A percentile compares a stretch with the other conserved stretches of the same genome.
phyloP scores from a whole-genome alignment of 2,329 filamentous ascomycete genomes.

The Calonectria leucothoes region DNA sequence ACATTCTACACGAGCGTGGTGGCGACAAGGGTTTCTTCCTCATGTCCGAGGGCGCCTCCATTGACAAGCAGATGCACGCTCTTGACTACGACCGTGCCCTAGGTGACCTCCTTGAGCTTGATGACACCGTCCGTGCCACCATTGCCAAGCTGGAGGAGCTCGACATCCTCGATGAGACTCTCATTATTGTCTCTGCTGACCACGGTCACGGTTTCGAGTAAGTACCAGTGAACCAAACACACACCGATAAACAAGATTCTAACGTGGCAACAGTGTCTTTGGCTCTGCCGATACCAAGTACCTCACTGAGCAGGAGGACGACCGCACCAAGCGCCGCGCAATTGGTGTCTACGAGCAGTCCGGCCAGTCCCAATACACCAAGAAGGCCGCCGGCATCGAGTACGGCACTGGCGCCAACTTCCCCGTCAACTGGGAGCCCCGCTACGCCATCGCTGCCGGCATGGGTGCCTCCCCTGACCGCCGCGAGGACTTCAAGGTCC shows the following conservation, averaged over 20 bases:
- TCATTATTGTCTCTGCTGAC: slow-evolving; percentile 86
- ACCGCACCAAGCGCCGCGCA: slow-evolving; percentile 80
- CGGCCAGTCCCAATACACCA: slow-evolving; percentile 80
- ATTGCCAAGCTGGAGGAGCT: slow-evolving; percentile 75
- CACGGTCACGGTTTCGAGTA: slow-evolving; percentile 88
- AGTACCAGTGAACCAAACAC: slow-evolving; percentile 23
- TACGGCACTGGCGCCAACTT: slow-evolving; percentile 83
- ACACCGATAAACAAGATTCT: neutral
- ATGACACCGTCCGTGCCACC: slow-evolving; percentile 84
- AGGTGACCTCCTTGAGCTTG: slow-evolving; percentile 85
- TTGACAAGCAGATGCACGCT: slow-evolving; percentile 91
- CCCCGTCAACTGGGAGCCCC: slow-evolving; percentile 85
- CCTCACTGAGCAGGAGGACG: slow-evolving; percentile 70
- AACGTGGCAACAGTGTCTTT: slow-evolving; percentile 66
- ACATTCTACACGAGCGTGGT: slow-evolving; percentile 76
- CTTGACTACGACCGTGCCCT: slow-evolving; percentile 89
- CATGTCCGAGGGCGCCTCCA: slow-evolving; percentile 87
- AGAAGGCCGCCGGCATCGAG: slow-evolving; percentile 66
- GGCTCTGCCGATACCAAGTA: slow-evolving; percentile 86
- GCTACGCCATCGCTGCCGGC: slow-evolving; percentile 83
- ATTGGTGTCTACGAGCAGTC: slow-evolving; percentile 80
- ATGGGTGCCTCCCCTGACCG: slow-evolving; percentile 78
- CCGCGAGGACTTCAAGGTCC: slow-evolving; percentile 80
- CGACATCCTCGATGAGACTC: slow-evolving; percentile 77
- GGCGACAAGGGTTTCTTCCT: slow-evolving; percentile 83